phyloP scores from a whole-genome alignment of 768 basidiomycete genomes.

The Dacryopinax primogenitus region DNA sequence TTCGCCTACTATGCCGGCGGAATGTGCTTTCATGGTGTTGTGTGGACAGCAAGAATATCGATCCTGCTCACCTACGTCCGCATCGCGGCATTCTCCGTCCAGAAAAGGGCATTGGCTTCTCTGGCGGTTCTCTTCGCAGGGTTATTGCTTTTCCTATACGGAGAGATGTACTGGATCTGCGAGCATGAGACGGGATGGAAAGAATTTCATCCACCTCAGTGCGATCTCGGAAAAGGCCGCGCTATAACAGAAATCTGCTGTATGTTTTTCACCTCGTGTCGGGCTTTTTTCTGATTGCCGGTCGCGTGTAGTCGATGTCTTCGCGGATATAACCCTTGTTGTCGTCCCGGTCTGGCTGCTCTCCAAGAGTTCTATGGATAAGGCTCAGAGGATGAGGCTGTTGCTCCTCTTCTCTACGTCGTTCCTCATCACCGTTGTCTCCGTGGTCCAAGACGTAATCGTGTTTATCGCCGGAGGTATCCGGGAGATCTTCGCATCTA shows the following conservation, averaged over 20 bases:
- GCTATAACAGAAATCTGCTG: slow-evolving; percentile 42
- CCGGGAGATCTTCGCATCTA: slow-evolving; percentile 31
- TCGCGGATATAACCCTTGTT: slow-evolving; percentile 38
- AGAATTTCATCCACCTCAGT: slow-evolving; percentile 27
- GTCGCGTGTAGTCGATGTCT: slow-evolving; percentile 32
- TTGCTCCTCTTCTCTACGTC: slow-evolving; percentile 44
- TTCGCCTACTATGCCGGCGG: slow-evolving; percentile 1
- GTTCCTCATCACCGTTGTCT: slow-evolving; percentile 37
- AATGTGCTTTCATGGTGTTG: slow-evolving; percentile 3
- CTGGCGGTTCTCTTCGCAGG: neutral
- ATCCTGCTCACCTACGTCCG: neutral
- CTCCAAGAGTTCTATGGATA: slow-evolving; percentile 30
- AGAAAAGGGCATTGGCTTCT: neutral
- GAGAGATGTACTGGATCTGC: slow-evolving; percentile 38
- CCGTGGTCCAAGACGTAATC: slow-evolving; percentile 32
- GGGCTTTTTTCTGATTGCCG: slow-evolving; percentile 3
- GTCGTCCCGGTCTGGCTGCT: slow-evolving; percentile 37
- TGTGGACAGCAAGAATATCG: neutral
- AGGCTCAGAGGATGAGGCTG: slow-evolving; percentile 32
- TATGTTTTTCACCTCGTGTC: slow-evolving; percentile 25
- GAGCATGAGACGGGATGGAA: slow-evolving; percentile 34
- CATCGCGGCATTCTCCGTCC: neutral
- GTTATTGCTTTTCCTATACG: slow-evolving; percentile 29
- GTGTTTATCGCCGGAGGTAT: slow-evolving; percentile 33
- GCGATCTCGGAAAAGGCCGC: slow-evolving; percentile 35